Base-by-base conservation (phyloP, 2,329 filamentous ascomycete species). In the Davidsoniella australis region DNA sequence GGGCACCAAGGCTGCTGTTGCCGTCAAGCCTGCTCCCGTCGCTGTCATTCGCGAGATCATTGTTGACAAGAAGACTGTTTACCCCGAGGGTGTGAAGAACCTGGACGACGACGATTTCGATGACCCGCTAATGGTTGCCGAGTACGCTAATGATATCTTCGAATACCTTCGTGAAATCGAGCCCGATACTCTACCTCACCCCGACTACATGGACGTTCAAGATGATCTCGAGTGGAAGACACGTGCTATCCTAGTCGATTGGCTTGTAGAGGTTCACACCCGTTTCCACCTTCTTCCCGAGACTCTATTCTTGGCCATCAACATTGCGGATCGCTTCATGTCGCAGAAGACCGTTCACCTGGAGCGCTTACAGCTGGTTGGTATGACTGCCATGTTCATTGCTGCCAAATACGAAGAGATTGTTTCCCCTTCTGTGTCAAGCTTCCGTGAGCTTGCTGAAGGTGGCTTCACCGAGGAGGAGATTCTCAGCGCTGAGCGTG, bases 371-470 rank as follows among this genome's bases (percentile, higher is more conserved):
- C 91, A 98, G 67, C 76, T 98, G 7, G 91, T 98, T 52, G 91
- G 91, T 60, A 88, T 96, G 60, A 94, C 91, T 20, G 91, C 89
- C 64, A 96, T 98, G 91, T 96, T 96, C 70, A 94, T 96, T 61
- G 91, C 91, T 10, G 93, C 89, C 61, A 98, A 98, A 70, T 98
- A 96, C 63, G 89, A 98, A 66, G 91, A 98, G 64, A 88, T 98
- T 45, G 76, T 98, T 46, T 96, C 91, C 9, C 91, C 91, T 42
- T 89, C 96, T 58, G 88, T 98, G 38, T 82, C 84, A 63, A 95
- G 95, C 73, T 98, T 98, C 72, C 85, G 85, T 58, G 86, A 94
- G 60, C 88, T 98, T 58, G 87, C 91, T 60, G 91, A 98, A 60
- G 87, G 96, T 64, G 91, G 89, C 50, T 98, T 96, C 66, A 84